Evolutionary conservation across 2,329 filamentous ascomycete genomes (phyloP).

Genomic region (Sporothrix phasma): DNA sequence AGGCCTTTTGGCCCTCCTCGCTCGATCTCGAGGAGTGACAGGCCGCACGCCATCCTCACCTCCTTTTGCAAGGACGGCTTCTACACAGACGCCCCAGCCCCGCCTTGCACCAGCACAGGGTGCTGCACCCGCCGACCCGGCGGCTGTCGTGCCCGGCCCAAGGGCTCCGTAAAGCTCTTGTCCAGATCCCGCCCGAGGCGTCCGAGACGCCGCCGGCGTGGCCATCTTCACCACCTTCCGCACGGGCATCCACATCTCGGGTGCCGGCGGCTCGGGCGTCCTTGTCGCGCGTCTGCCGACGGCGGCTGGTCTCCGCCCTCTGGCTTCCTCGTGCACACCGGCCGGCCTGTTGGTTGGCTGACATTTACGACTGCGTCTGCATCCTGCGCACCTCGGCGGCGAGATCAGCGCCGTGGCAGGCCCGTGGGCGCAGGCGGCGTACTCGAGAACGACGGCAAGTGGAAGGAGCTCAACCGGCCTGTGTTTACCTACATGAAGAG

Average conservation of each 20-base stretch:
- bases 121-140: constrained; percentile 12
- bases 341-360: constrained; percentile 59
- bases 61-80: constrained; percentile 51
- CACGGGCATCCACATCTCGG: constrained; percentile 45
- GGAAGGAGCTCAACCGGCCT: too few relatives aligned
- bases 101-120: background rate
- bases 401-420: constrained; percentile 68
- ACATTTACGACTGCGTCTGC: constrained; percentile 68
- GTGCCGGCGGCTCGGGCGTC: constrained; percentile 50
- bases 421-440: constrained; percentile 61
- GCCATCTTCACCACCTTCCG: constrained; percentile 62
- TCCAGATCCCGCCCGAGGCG: constrained; percentile 35
- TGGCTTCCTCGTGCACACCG: constrained; percentile 59
- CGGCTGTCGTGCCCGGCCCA: constrained; percentile 19
- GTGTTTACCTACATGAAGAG: constrained; percentile 58
- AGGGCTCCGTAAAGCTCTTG: constrained; percentile 26
- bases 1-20: constrained; percentile 67
- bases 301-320: constrained; percentile 63
- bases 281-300: constrained; percentile 45
- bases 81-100: constrained; percentile 21
- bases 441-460: constrained; percentile 49
- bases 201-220: constrained; percentile 51
- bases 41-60: constrained; percentile 60
- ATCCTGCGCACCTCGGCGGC: constrained; percentile 68
- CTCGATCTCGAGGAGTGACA: constrained; percentile 70